Percentiles rank a stretch among this genome's conserved stretches.
phyloP scores from a whole-genome alignment of 2,329 filamentous ascomycete species.

The Diplodia scrobiculata region DNA sequence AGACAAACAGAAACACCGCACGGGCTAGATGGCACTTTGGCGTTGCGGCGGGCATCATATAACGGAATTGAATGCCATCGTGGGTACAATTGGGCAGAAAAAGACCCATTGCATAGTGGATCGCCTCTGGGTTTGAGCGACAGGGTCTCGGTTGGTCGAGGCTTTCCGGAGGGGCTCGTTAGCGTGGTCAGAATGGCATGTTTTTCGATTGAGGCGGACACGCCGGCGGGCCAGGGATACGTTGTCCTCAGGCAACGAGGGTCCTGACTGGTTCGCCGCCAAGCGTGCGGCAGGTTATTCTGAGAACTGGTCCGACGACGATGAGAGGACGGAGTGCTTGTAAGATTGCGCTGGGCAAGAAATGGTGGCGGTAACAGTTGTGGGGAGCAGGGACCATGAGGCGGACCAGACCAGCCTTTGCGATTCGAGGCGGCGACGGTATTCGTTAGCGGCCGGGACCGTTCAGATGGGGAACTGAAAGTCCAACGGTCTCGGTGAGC shows the following conservation, averaged over 20 bases:
- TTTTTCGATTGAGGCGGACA: not conserved
- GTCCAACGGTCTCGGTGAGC: not conserved
- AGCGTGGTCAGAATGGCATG: slow-evolving; percentile 10
- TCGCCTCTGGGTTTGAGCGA: not conserved
- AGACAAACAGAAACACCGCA: not conserved
- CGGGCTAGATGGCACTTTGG: not conserved
- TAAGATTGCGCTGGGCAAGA: not conserved
- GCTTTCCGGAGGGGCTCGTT: not conserved
- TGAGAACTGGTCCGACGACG: slow-evolving; percentile 1
- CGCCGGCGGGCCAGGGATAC: not conserved
- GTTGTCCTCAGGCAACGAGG: not conserved
- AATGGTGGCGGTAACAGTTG: not conserved
- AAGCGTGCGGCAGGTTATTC: slow-evolving; percentile 5
- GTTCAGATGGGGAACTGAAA: slow-evolving; percentile 1
- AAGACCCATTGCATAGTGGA: not conserved
- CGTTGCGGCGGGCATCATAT: not conserved
- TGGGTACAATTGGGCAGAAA: not conserved
- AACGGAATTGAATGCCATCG: not conserved
- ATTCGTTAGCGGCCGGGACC: slow-evolving; percentile 7
- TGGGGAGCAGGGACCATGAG: slow-evolving; percentile 6
- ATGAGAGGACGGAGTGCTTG: not conserved
- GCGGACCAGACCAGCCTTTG: not conserved
- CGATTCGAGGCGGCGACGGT: not conserved
- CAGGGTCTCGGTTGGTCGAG: not conserved
- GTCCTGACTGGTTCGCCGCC: not conserved